Evolutionary conservation across 176 grass and related monocot genomes (phyloP), one percentile per base, ranked within the genome.

Genomic region (Zoysia pacifica): DNA sequence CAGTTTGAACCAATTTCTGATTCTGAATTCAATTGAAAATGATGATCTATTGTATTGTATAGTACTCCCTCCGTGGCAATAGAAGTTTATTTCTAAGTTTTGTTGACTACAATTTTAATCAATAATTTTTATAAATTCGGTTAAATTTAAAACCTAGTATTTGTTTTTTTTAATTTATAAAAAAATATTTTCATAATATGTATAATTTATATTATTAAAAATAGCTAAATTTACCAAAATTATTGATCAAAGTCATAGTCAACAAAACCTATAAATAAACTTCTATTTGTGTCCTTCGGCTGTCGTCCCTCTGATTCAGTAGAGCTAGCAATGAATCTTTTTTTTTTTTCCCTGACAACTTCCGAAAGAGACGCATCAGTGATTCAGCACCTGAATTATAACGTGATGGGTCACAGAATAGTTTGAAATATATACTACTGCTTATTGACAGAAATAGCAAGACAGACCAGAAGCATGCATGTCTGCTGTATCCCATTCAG

Each of bases 311-410:
- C 51, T 64, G 45, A 15, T 62, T 42, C 10, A 35, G 19, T 38
- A 8, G 56, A 81, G 45, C 35, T 19, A 63, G 36, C 11, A 7
- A 9, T 10, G 59, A 37, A 64, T 49, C 15, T 9, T 3, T 10
- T 28, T 28, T 28, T 28, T 28, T 5, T 56, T 75, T 74, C 20
- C 9, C 0, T 3, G 4, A 14, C 38, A 19, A 49, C 8, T 62
- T 2, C 12, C 35, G 7, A 48, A 62, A 64, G 46, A 41, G 15
- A 41, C 13, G 4, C 56, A 52, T 11, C 19, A 70, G 12, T 47
- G 12, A 16, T 50, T 19, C 9, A 77, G 42, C 15, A 77, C 53
- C 73, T 62, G 53, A 77, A 60, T 76, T 41, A 15, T 41, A 69
- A 60, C 69, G 60, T 18, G 35, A 55, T 14, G 48, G 2, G 46